Evolutionary conservation across 441 rosid species (phyloP), one percentile per base, ranked within the genome.

Genomic region (Eruca vesicaria): DNA sequence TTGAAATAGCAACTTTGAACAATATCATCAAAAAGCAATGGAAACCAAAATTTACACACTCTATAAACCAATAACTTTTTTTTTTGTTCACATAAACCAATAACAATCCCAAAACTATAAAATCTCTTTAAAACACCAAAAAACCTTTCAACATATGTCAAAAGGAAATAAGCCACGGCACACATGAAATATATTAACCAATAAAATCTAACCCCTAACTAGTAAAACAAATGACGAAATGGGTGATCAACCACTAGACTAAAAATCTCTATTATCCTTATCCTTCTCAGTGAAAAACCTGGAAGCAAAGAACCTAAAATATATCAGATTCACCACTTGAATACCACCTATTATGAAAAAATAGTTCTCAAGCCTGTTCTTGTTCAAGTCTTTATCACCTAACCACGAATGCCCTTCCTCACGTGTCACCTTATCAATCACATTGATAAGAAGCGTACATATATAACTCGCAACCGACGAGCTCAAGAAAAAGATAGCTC

Each of bases 401-500:
- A 84, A 36, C 86, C 88, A 82, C 0, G 79, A 55, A 10, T 61
- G 29, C 12, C 79, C 73, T 5, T n/a, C 60, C 68, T 61, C 63
- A 16, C 66, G 38, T 2, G 85, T 81, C n/a, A 58, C 36, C 1
- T 1, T 3, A 48, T 81, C 82, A 6, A 84, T 79, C 31, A 83
- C 53, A 63, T 74, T 78, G 12, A 83, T 79, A 12, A 83, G 68
- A 6, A 81, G 69, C 10, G 85, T 75, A 74, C 84, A 70, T 10
- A 78, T 12, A 45, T 82, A 86, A 77, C 79, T 83, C 8, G 85
- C 79, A 36, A 68, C 60, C 3, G 90, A 86, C 19, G 79, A 76
- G 63, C 87, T 86, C 63, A 87, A 86, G 33, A 82, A 90, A 69
- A 86, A 88, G 15, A 86, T 35, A 0, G 96, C 91, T 60, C 93